A percentile compares a stretch with the other conserved stretches of the same genome.
phyloP scores from a whole-genome alignment of 345 rosid genomes.

The Nasturtium officinale region DNA sequence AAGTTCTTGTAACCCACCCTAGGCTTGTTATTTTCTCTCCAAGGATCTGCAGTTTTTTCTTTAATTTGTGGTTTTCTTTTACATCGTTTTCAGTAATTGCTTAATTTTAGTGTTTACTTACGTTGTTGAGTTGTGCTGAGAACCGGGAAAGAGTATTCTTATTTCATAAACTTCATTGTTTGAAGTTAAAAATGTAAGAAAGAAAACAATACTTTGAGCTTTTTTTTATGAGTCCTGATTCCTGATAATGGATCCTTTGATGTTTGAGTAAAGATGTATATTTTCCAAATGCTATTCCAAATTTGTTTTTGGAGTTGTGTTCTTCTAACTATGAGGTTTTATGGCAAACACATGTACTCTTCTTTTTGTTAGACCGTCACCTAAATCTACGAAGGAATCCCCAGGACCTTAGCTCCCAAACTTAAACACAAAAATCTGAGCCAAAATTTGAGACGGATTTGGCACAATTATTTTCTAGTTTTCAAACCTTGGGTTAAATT shows the following conservation, averaged over 20 bases:
- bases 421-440: no score
- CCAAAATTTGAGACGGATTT: no score
- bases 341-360: no score
- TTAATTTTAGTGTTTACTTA: slow-evolving; percentile 25
- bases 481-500: no score
- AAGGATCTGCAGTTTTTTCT: slow-evolving; percentile 10
- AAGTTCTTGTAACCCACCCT: slow-evolving; percentile 10
- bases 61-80: neutral
- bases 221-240: slow-evolving; percentile 1
- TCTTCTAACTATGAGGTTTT: no score
- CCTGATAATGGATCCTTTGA: slow-evolving; percentile 4
- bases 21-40: slow-evolving; percentile 20
- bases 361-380: no score
- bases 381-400: no score
- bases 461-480: no score
- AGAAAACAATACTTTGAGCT: slow-evolving; percentile 1
- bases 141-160: slow-evolving; percentile 23
- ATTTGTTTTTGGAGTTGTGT: no score
- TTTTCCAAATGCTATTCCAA: no score
- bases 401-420: no score
- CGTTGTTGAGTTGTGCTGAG: slow-evolving; percentile 25
- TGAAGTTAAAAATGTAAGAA: slow-evolving; percentile 7
- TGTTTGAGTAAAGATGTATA: neutral
- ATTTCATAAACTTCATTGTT: slow-evolving; percentile 15
- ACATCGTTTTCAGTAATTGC: slow-evolving; percentile 24